Base-by-base conservation (phyloP, 345 rosid genomes). In the Ceriops tagal region DNA sequence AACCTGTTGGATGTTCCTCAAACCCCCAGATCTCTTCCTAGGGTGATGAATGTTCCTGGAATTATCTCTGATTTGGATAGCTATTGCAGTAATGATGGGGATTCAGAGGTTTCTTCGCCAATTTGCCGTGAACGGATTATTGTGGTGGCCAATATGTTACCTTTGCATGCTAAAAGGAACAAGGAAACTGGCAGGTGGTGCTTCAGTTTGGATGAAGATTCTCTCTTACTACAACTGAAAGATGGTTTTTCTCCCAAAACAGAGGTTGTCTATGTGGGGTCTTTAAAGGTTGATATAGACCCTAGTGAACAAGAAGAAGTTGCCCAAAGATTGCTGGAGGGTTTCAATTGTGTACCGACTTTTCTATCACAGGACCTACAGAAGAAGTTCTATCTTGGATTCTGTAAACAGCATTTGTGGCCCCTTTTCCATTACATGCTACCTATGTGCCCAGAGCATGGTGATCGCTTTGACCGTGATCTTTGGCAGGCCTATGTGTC, bases 351-450 rank as follows among this genome's bases (percentile, higher is more conserved):
- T 52, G 89, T 88, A 26, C 96, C 92, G 8, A 82, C 92, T 6
- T 90, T 90, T 81, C 67, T 90, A 13, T 85, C 89, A 0, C 79
- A 30, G 7, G 96, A 90, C 58, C 70, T 90, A 21, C 88, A 90
- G 75, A 85, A 82, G 62, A 90, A 82, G 65, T 90, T 78, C 68
- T 90, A 90, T 70, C 80, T 67, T 64, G 92, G 92, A 57, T 90
- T 90, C 79, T 90, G 96, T 68, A 90, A 90, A 66, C 89, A 88
- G 56, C 89, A 86, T 60, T 65, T 90, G 53, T 90, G 96, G 96
- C 96, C 92, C 3, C 88, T 90, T 34, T 88, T 90, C 62, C 96
- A 90, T 71, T 90, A 90, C 62, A 90, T 90, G 96, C 85, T 90
- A 37, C 96, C 96, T 4, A 80, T 90, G 83, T 90, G 89, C 73